Base-by-base conservation (phyloP, 2,329 filamentous ascomycete genomes). In the Epicoccum sorghinum region DNA sequence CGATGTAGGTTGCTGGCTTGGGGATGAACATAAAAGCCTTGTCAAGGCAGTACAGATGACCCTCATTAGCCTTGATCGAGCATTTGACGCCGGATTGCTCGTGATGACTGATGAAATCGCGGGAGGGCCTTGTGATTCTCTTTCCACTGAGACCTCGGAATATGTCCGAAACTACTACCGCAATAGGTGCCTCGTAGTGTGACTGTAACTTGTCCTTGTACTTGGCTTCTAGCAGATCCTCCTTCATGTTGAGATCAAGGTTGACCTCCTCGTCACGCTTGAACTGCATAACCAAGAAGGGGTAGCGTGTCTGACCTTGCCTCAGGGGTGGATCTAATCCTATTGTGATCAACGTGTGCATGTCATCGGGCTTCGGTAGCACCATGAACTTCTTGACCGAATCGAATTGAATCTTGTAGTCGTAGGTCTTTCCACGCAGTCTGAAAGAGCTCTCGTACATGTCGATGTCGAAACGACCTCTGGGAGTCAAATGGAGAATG, bases 391-490 rank as follows among this genome's bases (percentile, higher is more conserved):
- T 98, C 82, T 99, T 99, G 79, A 98, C 92, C 44, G 89, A 87
- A 53, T 97, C 91, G 78, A 97, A 99, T 75, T 97, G 92, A 63
- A 99, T 98, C 84, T 99, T 99, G 86, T 99, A 99, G 80, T 99
- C 96, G 81, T 99, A 99, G 23, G 95, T 99, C 80, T 99, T 99
- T 70, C 95, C 95, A 62, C 95, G 93, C 58, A 99, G 84, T 59
- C 95, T 89, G 84, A 99, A 98, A 2, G 95, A 98, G 13, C 87
- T 89, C 77, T 98, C 95, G 83, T 99, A 99, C 89, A 99, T 96
- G 76, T 99, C 95, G 79, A 99, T 96, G 75, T 98, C 95, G 83
- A 99, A 99, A 64, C 95, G 93, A 75, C 95, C 96, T 89, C 95
- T 93, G 60, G 95, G 95, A 10, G 95, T 99, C 70, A 99, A 89